Percentiles rank a stretch among this genome's conserved stretches.
Evolutionary conservation across 108 stramenopile species (phyloP).

Genomic region (Nitzschia inconspicua): DNA sequence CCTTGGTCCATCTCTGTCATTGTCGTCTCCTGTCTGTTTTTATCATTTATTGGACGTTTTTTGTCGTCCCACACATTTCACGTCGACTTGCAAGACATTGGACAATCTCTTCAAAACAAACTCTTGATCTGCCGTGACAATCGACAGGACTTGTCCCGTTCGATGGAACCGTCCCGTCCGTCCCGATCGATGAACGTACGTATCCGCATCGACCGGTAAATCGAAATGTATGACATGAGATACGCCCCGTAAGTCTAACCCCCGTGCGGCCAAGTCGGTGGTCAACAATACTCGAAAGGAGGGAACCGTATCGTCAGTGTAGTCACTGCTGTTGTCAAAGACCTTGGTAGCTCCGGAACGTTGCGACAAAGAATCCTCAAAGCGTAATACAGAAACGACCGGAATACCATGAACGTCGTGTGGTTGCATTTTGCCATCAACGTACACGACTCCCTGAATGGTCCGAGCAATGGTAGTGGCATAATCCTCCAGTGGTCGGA

Average conservation of each 20-base stretch:
- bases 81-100: slow-evolving; percentile 39
- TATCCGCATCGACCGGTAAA: slow-evolving; percentile 73
- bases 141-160: slow-evolving; percentile 68
- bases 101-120: slow-evolving; percentile 74
- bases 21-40: no score
- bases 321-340: slow-evolving; percentile 47
- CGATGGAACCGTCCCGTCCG: slow-evolving; percentile 81
- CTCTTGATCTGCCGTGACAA: slow-evolving; percentile 75
- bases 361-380: slow-evolving; percentile 59
- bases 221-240: slow-evolving; percentile 88
- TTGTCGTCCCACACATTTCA: slow-evolving; percentile 25
- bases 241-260: slow-evolving; percentile 76
- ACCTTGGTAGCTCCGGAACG: slow-evolving; percentile 75
- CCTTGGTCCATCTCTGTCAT: no score
- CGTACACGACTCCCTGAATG: slow-evolving; percentile 37
- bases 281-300: slow-evolving; percentile 80
- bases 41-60: no score
- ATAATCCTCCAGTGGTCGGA: slow-evolving; percentile 70
- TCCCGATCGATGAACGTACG: slow-evolving; percentile 89
- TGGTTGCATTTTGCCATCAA: slow-evolving; percentile 15
- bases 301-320: no score
- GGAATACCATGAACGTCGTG: background rate
- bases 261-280: slow-evolving; percentile 87
- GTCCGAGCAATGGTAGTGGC: slow-evolving; percentile 54
- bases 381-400: slow-evolving; percentile 50